A percentile compares a stretch with the other conserved stretches of the same genome.
Conservation (phyloP, 75 land plant species). For the Cupressus sempervirens region DNA sequence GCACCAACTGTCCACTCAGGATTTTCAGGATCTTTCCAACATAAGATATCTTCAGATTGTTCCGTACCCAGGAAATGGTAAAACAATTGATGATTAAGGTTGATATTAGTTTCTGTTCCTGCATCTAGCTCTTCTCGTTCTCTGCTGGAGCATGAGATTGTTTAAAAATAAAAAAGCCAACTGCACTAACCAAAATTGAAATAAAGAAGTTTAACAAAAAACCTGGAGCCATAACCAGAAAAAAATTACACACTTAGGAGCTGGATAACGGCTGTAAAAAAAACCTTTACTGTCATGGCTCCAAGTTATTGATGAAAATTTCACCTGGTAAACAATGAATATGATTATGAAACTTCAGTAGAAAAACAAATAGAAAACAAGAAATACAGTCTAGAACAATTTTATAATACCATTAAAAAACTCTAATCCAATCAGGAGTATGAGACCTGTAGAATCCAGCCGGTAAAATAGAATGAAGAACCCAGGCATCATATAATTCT, state of each 20-base stretch:
- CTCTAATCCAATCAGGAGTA: not conserved
- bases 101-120: slow-evolving; percentile 86
- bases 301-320: slow-evolving; percentile 85
- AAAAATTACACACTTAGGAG: slow-evolving; percentile 57
- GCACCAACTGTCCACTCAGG: slow-evolving; percentile 59
- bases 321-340: slow-evolving; percentile 50
- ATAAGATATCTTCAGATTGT: slow-evolving; percentile 91
- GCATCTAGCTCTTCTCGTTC: slow-evolving; percentile 59
- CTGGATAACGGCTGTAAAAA: slow-evolving; percentile 92
- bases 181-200: not conserved
- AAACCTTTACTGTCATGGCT: slow-evolving; percentile 96
- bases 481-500: not conserved
- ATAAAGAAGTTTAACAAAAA: not conserved
- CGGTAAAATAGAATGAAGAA: not conserved
- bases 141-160: slow-evolving; percentile 18
- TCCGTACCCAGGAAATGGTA: slow-evolving; percentile 94
- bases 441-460: not conserved
- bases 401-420: not conserved
- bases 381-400: not conserved
- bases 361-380: not conserved
- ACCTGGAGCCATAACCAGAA: not conserved
- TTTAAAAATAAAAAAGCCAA: not conserved
- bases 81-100: slow-evolving; percentile 73
- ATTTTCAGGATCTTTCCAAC: slow-evolving; percentile 84
- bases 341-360: not conserved